These are phyloP conservation scores for Beauveria sp. DNA, from an alignment of 2,329 filamentous ascomycete genomes.

Conservation along the genomic window DNA sequence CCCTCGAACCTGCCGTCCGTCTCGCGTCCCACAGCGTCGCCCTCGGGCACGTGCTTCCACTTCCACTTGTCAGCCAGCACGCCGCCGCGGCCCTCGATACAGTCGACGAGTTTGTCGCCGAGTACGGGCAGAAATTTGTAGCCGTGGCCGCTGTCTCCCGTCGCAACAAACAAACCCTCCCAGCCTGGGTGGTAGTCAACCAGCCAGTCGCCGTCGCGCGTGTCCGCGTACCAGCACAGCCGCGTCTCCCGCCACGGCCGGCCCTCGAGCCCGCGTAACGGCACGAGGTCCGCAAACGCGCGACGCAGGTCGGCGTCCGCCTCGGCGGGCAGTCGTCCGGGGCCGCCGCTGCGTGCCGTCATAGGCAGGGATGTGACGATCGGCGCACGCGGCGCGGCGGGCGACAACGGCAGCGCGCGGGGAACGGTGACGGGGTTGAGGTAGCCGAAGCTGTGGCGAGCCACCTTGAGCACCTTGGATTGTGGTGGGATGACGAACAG, in stretches of 20 bases:
- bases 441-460: constrained; percentile 63
- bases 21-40: constrained; percentile 25
- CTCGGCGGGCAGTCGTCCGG: constrained; percentile 47
- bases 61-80: constrained; percentile 52
- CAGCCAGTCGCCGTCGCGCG: constrained; percentile 62
- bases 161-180: constrained; percentile 51
- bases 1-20: constrained; percentile 29
- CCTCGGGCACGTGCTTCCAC: constrained; percentile 50
- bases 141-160: constrained; percentile 56
- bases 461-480: constrained; percentile 57
- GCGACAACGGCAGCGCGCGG: constrained; percentile 25
- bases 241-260: constrained; percentile 55
- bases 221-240: constrained; percentile 73
- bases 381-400: constrained; percentile 18
- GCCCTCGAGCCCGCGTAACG: constrained; percentile 44
- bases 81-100: constrained; percentile 37
- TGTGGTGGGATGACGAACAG: constrained; percentile 68
- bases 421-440: constrained; percentile 39
- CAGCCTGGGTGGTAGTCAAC: constrained; percentile 60
- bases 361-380: constrained; percentile 29
- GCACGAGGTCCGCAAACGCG: constrained; percentile 54
- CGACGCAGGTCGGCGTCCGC: constrained; percentile 53
- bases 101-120: constrained; percentile 53
- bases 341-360: constrained; percentile 31
- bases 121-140: constrained; percentile 65